These are phyloP conservation scores for Conticribra guillardii DNA, from an alignment of 108 stramenopile genomes.

Conservation along the genomic window DNA sequence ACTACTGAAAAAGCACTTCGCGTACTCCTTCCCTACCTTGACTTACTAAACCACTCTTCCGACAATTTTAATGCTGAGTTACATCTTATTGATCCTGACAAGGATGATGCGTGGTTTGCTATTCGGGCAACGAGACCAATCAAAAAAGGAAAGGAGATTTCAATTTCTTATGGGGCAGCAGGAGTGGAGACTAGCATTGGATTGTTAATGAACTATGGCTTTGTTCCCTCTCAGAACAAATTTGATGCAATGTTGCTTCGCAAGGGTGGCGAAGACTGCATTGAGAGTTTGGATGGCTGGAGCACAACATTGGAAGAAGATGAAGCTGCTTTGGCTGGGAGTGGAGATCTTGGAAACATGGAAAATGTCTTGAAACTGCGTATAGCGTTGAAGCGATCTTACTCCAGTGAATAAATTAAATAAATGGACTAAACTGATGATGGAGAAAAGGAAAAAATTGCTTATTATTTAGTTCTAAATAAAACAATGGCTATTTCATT, in stretches of 20 bases:
- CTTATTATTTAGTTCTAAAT: no score
- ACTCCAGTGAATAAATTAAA: slow-evolving; percentile 13
- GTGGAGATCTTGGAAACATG: slow-evolving; percentile 23
- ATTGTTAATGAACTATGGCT: slow-evolving; percentile 72
- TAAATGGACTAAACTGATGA: no score
- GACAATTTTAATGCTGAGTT: slow-evolving; percentile 61
- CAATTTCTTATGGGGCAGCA: slow-evolving; percentile 59
- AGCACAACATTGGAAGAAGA: slow-evolving; percentile 79
- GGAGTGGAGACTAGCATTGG: slow-evolving; percentile 67
- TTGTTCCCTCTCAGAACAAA: slow-evolving; percentile 59
- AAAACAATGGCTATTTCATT: no score
- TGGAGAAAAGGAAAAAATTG: no score
- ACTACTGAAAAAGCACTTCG: slow-evolving; percentile 51
- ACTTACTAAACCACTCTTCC: slow-evolving; percentile 71
- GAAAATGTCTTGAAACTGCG: slow-evolving; percentile 32
- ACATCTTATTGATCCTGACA: slow-evolving; percentile 74
- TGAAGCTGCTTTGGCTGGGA: slow-evolving; percentile 51
- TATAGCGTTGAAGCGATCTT: slow-evolving; percentile 32
- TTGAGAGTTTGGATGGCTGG: slow-evolving; percentile 59
- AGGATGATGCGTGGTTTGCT: slow-evolving; percentile 79
- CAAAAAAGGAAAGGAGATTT: slow-evolving; percentile 61
- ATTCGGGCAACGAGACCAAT: slow-evolving; percentile 67
- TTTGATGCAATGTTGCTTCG: slow-evolving; percentile 63
- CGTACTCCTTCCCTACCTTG: slow-evolving; percentile 69
- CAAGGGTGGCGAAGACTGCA: slow-evolving; percentile 67